phyloP scores from a whole-genome alignment of 768 basidiomycete species.

The Tylopilus felleus region DNA sequence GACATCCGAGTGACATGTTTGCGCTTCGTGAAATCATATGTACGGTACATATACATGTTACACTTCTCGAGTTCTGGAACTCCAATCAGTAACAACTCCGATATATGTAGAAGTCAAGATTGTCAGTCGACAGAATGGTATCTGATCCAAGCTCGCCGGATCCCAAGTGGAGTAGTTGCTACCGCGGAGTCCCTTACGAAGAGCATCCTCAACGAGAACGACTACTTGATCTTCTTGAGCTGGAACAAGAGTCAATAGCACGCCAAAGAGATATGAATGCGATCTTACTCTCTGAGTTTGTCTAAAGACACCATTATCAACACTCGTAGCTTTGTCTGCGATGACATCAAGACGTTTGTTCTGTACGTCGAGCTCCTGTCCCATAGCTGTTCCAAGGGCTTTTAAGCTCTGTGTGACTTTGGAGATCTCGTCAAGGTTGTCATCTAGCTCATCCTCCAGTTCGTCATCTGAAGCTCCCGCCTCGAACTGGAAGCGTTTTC shows the following conservation, averaged over 20 bases:
- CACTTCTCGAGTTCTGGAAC: background rate
- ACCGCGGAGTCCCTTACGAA: no score
- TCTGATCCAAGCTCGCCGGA: constrained; percentile 7
- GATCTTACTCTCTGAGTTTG: constrained; percentile 75
- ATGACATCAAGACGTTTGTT: constrained; percentile 76
- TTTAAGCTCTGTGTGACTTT: constrained; percentile 76
- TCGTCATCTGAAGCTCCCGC: constrained; percentile 88
- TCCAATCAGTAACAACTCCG: background rate
- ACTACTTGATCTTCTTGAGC: constrained; percentile 61
- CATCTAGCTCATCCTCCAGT: constrained; percentile 90
- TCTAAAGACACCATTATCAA: constrained; percentile 73
- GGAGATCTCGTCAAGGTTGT: constrained; percentile 83
- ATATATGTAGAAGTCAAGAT: background rate
- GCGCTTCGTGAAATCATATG: background rate
- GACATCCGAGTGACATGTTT: no score
- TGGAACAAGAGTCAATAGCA: constrained; percentile 23
- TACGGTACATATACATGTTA: background rate
- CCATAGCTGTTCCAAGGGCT: constrained; percentile 76
- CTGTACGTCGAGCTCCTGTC: constrained; percentile 85
- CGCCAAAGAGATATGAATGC: constrained; percentile 23
- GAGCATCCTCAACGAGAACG: background rate
- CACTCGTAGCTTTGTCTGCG: constrained; percentile 67
- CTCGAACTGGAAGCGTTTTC: constrained; percentile 90
- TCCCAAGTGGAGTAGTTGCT: background rate
- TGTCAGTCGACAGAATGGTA: constrained; percentile 13